A percentile compares a stretch with the other conserved stretches of the same genome.
These are phyloP conservation scores for Mucor sp. DNA, from an alignment of 371 early-diverging fungal species.

Conservation along the genomic window DNA sequence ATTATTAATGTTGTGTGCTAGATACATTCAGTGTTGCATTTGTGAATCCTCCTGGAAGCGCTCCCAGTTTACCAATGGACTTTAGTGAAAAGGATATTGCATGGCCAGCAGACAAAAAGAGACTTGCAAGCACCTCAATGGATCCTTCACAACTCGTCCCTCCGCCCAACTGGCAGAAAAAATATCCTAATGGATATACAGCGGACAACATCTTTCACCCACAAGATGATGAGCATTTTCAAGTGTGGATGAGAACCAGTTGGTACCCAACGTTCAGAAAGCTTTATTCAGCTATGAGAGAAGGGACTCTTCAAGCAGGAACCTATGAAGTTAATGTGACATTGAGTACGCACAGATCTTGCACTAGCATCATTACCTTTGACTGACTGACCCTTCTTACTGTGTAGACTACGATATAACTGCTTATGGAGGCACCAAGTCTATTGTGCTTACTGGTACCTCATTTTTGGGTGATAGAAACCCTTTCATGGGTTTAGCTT, in stretches of 20 bases:
- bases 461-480: slow-evolving; percentile 95
- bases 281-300: slow-evolving; percentile 72
- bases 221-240: slow-evolving; percentile 79
- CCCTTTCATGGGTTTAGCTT: slow-evolving; percentile 93
- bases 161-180: slow-evolving; percentile 68
- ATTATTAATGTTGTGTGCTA: slow-evolving; percentile 6
- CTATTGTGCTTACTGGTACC: slow-evolving; percentile 91
- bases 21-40: slow-evolving; percentile 56
- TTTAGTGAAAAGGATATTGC: slow-evolving; percentile 73
- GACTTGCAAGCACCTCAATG: slow-evolving; percentile 57
- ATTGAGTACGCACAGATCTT: slow-evolving; percentile 40
- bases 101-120: slow-evolving; percentile 76
- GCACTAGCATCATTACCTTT: not conserved
- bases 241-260: slow-evolving; percentile 95
- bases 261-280: slow-evolving; percentile 93
- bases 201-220: slow-evolving; percentile 56
- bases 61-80: slow-evolving; percentile 27
- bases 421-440: slow-evolving; percentile 91
- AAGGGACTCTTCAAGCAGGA: slow-evolving; percentile 53
- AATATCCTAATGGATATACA: slow-evolving; percentile 52
- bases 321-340: slow-evolving; percentile 58
- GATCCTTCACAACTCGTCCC: slow-evolving; percentile 48
- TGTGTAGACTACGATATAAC: slow-evolving; percentile 77
- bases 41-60: slow-evolving; percentile 46
- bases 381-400: not conserved